Evolutionary conservation across 2,329 filamentous ascomycete species (phyloP).

Genomic region (Chaetomium globosum): DNA sequence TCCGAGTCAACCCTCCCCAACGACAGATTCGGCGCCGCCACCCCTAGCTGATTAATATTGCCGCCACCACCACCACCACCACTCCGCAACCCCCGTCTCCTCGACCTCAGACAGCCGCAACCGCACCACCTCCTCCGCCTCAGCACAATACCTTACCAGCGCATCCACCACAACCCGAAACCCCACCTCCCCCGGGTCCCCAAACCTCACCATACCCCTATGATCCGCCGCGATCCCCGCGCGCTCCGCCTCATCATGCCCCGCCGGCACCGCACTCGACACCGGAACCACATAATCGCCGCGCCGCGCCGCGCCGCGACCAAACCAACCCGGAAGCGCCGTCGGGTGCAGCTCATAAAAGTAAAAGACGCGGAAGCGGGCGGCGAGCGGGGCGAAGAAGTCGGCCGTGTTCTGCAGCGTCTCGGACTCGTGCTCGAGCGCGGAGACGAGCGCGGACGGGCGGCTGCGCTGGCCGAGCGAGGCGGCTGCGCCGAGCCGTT

Average conservation of each 20-base stretch:
- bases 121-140: neutral
- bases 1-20: too few relatives aligned
- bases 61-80: too few relatives aligned
- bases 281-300: neutral
- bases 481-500: neutral
- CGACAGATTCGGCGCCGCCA: too few relatives aligned
- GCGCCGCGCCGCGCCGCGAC: neutral
- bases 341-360: constrained; percentile 1
- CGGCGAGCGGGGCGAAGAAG: neutral
- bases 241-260: constrained; percentile 7
- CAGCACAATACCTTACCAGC: constrained; percentile 11
- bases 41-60: too few relatives aligned
- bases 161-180: constrained; percentile 15
- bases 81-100: too few relatives aligned
- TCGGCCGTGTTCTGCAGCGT: constrained; percentile 10
- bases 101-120: too few relatives aligned
- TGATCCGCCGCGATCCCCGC: constrained; percentile 9
- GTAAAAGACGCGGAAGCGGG: constrained; percentile 4
- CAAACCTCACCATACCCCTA: constrained; percentile 10
- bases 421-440: neutral
- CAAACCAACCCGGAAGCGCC: too few relatives aligned
- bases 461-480: neutral
- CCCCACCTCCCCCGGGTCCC: neutral
- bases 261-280: constrained; percentile 2
- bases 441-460: neutral